These are phyloP conservation scores for Pythium monospermum DNA, from an alignment of 352 stramenopile species.

Conservation along the genomic window DNA sequence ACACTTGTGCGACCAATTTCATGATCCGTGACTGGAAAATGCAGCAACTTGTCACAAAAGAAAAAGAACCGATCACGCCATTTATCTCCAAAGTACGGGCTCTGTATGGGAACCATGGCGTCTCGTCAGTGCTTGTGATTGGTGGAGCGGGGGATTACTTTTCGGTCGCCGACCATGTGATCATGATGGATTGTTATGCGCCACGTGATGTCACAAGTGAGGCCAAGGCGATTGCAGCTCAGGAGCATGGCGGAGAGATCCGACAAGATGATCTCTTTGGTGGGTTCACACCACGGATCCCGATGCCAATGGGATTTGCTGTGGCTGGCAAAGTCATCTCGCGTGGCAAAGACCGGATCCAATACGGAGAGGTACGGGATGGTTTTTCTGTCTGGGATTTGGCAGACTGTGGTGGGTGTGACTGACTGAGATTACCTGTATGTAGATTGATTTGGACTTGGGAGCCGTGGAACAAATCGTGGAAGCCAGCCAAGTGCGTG, in stretches of 20 bases:
- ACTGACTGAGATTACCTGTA: background rate
- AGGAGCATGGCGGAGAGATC: conserved; percentile 54
- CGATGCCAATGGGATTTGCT: conserved; percentile 45
- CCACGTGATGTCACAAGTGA: conserved; percentile 88
- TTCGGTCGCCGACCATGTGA: conserved; percentile 92
- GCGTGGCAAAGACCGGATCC: conserved; percentile 65
- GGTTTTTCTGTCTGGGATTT: background rate
- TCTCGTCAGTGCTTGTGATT: conserved; percentile 96
- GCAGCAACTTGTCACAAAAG: conserved; percentile 92
- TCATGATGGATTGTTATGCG: conserved; percentile 96
- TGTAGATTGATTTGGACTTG: conserved; percentile 80
- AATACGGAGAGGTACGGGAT: conserved; percentile 74
- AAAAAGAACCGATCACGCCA: conserved; percentile 97
- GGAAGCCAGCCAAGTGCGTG: conserved; percentile 81
- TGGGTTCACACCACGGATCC: conserved; percentile 46
- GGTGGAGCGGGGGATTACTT: conserved; percentile 96
- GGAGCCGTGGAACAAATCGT: conserved; percentile 86
- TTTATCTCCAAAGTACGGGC: conserved; percentile 95
- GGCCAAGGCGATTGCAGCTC: conserved; percentile 89
- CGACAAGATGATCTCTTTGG: conserved; percentile 47
- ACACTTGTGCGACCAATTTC: conserved; percentile 97
- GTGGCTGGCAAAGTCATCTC: conserved; percentile 75
- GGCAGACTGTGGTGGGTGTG: background rate
- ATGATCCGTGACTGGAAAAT: conserved; percentile 98
- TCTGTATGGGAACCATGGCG: conserved; percentile 81